phyloP scores from a whole-genome alignment of 2,329 filamentous ascomycete genomes.

The Colletotrichum tanaceti region DNA sequence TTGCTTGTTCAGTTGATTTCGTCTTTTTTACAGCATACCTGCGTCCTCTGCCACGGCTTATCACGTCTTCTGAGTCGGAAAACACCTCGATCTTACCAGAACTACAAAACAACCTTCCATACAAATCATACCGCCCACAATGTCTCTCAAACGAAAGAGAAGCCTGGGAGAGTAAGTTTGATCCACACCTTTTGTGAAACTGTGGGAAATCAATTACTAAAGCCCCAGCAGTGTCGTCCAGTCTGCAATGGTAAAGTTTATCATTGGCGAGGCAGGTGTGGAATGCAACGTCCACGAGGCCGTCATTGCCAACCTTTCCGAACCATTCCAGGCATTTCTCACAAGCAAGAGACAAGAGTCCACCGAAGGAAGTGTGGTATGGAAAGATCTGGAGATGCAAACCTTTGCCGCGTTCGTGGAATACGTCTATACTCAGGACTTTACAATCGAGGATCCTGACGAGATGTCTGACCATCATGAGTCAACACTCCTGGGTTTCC shows the following conservation, averaged over 20 bases:
- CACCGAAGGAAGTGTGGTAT: neutral
- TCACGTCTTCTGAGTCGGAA: too few species aligned
- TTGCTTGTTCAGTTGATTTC: too few species aligned
- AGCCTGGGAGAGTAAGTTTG: neutral
- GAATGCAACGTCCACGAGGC: slow-evolving; percentile 1
- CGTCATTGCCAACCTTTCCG: neutral
- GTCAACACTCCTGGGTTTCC: too few species aligned
- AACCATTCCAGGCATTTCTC: neutral
- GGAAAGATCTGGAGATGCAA: neutral
- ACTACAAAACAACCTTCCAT: too few species aligned
- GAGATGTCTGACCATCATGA: too few species aligned
- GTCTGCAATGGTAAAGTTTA: neutral
- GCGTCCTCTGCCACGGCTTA: too few species aligned
- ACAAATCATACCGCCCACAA: too few species aligned
- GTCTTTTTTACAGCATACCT: too few species aligned
- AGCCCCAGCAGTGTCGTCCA: neutral
- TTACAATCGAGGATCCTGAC: neutral
- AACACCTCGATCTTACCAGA: too few species aligned
- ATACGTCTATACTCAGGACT: neutral
- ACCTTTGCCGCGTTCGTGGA: neutral
- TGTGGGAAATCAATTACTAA: neutral
- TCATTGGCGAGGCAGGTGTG: neutral
- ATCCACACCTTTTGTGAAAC: accelerated
- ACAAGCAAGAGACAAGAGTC: slow-evolving; percentile 1
- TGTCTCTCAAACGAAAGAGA: neutral